Conservation (phyloP, 208 protist genomes). For the Trypanosoma grayi region DNA sequence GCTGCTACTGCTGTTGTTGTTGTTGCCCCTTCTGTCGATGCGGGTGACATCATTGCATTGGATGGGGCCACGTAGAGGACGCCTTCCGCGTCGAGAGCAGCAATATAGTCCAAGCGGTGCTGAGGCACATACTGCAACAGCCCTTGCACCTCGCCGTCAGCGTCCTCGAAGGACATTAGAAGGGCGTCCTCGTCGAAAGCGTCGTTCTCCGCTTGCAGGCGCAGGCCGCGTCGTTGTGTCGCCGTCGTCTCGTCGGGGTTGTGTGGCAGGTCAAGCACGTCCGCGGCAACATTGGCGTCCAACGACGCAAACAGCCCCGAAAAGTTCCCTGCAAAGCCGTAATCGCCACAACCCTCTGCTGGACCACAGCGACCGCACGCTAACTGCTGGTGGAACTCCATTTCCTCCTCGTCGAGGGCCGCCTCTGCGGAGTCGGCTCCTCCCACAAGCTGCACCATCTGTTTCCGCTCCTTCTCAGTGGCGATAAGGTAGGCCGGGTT, state of each 20-base stretch:
- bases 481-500: conserved; percentile 84
- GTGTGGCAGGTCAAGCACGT: conserved; percentile 49
- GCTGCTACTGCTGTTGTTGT: conserved; percentile 1
- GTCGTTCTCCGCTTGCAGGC: conserved; percentile 37
- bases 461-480: conserved; percentile 69
- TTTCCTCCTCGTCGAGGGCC: conserved; percentile 64
- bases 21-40: neutral
- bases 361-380: conserved; percentile 19
- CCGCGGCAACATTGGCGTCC: conserved; percentile 52
- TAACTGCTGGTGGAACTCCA: conserved; percentile 64
- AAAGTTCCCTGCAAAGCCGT: conserved; percentile 84
- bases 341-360: conserved; percentile 29
- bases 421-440: no score
- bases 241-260: conserved; percentile 50
- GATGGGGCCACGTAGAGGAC: conserved; percentile 14
- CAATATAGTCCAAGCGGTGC: conserved; percentile 51
- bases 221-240: conserved; percentile 48
- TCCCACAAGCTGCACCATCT: conserved; percentile 43
- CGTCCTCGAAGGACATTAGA: conserved; percentile 65
- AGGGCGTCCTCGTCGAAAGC: conserved; percentile 77
- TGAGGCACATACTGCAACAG: conserved; percentile 64
- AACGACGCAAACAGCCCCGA: conserved; percentile 62
- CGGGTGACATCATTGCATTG: no score
- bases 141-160: conserved; percentile 59
- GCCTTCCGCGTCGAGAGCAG: conserved; percentile 36